Conservation (phyloP, 176 grass and related monocot species). For the Eragrostis nindensis region DNA sequence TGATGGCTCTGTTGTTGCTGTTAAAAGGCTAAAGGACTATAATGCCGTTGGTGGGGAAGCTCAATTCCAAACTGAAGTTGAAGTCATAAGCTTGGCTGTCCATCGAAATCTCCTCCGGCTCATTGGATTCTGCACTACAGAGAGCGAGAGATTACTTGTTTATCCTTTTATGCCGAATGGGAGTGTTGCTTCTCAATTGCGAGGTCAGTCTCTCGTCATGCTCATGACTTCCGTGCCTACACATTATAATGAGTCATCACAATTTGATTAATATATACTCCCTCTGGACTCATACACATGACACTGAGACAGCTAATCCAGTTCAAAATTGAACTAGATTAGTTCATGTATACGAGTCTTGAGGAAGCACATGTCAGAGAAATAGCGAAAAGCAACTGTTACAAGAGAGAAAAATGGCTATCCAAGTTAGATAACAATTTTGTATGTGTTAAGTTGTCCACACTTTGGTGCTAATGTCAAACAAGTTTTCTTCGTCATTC, state of each 20-base stretch:
- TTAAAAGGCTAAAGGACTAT: slow-evolving; percentile 92
- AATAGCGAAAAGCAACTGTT: background rate
- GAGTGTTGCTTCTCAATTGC: slow-evolving; percentile 95
- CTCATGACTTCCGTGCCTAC: slow-evolving; percentile 3
- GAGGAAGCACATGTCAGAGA: background rate
- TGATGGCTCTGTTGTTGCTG: slow-evolving; percentile 76
- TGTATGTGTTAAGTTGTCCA: background rate
- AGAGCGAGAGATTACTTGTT: slow-evolving; percentile 88
- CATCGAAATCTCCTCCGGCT: slow-evolving; percentile 94
- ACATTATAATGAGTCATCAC: background rate
- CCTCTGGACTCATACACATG: background rate
- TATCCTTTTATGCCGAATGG: slow-evolving; percentile 98
- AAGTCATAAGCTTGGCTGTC: slow-evolving; percentile 97
- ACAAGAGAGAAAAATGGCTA: background rate
- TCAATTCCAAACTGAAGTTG: slow-evolving; percentile 97
- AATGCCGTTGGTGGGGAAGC: slow-evolving; percentile 84
- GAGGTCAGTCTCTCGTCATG: slow-evolving; percentile 57
- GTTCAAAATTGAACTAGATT: background rate
- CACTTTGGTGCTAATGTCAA: background rate
- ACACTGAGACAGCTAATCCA: background rate
- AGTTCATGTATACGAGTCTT: background rate
- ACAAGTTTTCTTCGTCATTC: background rate
- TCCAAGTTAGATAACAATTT: background rate
- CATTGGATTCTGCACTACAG: slow-evolving; percentile 81
- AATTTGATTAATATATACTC: background rate